A percentile compares a stretch with the other conserved stretches of the same genome.
Evolutionary conservation across 2,329 filamentous ascomycete genomes (phyloP).

Genomic region (Trichophaea hybrida): DNA sequence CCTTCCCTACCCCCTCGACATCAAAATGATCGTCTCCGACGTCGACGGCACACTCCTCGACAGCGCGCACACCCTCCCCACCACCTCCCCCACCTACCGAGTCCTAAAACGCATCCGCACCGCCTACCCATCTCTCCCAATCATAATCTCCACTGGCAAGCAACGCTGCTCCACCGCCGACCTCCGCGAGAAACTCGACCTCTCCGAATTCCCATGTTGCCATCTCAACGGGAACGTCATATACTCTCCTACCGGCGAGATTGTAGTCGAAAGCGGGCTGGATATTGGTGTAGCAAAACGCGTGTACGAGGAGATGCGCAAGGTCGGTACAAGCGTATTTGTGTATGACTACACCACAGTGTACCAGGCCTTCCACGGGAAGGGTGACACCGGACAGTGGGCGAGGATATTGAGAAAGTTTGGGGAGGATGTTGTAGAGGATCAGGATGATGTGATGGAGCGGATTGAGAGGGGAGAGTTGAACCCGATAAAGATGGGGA

Average conservation of each 20-base stretch:
- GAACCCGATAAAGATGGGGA: constrained; percentile 4
- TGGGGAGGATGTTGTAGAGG: not conserved
- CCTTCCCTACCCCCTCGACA: not conserved
- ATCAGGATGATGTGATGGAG: not conserved
- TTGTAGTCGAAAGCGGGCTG: not conserved
- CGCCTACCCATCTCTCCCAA: not conserved
- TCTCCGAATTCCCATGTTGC: not conserved
- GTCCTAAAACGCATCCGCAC: not conserved
- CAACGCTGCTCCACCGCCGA: constrained; percentile 4
- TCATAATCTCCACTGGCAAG: constrained; percentile 6
- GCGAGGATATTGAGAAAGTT: constrained; percentile 2
- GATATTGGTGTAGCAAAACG: not conserved
- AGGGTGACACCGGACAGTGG: constrained; percentile 1
- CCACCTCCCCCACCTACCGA: constrained; percentile 3
- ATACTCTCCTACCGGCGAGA: not conserved
- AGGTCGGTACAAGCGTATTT: not conserved
- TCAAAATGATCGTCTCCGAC: constrained; percentile 5
- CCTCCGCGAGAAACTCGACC: constrained; percentile 1
- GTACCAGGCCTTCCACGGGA: not conserved
- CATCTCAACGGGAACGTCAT: constrained; percentile 5
- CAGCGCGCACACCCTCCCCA: not conserved
- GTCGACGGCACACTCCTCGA: constrained; percentile 8
- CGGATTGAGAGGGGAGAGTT: not conserved
- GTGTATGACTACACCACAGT: constrained; percentile 4
- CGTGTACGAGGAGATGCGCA: not conserved